Conservation (phyloP, 2,329 filamentous ascomycete species). For the Scytalidium lignicola region DNA sequence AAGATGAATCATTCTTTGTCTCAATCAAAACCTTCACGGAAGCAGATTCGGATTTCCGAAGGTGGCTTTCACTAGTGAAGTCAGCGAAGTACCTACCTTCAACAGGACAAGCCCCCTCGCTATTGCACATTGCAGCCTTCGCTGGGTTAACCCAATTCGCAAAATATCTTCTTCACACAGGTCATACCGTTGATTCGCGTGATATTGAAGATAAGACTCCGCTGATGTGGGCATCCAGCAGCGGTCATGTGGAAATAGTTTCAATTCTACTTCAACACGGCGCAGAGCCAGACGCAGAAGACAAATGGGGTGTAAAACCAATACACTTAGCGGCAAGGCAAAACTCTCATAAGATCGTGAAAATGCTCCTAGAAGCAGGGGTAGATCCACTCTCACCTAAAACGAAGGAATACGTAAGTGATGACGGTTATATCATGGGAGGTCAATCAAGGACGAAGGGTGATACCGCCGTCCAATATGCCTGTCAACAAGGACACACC, state of each 20-base stretch:
- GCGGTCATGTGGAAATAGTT: conserved; percentile 8
- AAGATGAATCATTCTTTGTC: conserved; percentile 9
- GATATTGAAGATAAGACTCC: conserved; percentile 10
- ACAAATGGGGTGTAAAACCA: conserved; percentile 25
- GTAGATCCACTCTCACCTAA: conserved; percentile 28
- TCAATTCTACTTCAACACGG: conserved; percentile 9
- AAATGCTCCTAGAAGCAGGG: conserved; percentile 30
- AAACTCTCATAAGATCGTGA: conserved; percentile 26
- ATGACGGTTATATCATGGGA: conserved; percentile 3
- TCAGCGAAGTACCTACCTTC: background rate
- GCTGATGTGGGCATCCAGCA: conserved; percentile 20
- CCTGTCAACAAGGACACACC: conserved; percentile 23
- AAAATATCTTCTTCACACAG: conserved; percentile 5
- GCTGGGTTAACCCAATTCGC: conserved; percentile 8
- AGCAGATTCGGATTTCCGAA: conserved; percentile 7
- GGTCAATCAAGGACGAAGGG: conserved; percentile 9
- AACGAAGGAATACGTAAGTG: conserved; percentile 11
- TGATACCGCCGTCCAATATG: conserved; percentile 28
- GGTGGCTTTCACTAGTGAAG: conserved; percentile 8
- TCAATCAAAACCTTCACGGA: conserved; percentile 8
- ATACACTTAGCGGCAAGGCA: conserved; percentile 30
- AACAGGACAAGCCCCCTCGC: background rate
- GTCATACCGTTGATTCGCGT: conserved; percentile 2
- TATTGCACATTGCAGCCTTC: conserved; percentile 12
- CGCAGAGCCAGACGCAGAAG: conserved; percentile 13